Evolutionary conservation across 2,329 filamentous ascomycete species (phyloP), one percentile per base, ranked within the genome.

Genomic region (Arthrobotrys pseudoclavata): DNA sequence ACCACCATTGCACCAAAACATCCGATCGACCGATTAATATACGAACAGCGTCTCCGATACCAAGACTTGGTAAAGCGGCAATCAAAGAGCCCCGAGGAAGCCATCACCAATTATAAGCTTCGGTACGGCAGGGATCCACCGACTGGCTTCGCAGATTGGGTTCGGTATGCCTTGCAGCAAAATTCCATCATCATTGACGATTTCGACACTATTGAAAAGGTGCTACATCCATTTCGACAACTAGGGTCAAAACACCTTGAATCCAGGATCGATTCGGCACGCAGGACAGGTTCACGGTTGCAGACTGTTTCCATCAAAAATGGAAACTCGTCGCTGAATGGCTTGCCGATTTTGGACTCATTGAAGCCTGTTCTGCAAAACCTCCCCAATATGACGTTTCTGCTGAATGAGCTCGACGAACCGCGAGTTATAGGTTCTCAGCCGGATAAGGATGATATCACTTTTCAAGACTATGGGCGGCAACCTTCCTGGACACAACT

Each of bases 381-480:
- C 13, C 37, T 63, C n/a, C 60, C 60, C 9, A 40, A 63, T 48
- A 31, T 63, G 31, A 63, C 18, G 9, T 63, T 63, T 20, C 60
- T 63, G 9, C 20, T 63, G 34, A 63, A 63, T 31, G 60, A 63
- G 40, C 60, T 63, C n/a, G 60, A 63, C 40, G 60, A 63, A 63
- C 60, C 60, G 24, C 60, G 60, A 13, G 60, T 63, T 34, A n/a
- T 63, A 31, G 60, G 60, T 18, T 47, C 37, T 29, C 15, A 48
- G 34, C 34, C 60, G 3, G 40, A 31, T 13, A 63, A 63, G 10
- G 60, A 63, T n/a, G 40, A 47, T 47, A 63, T 63, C 40, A 48
- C 7, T 3, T 63, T 63, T 47, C 34, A 48, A 5, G 24, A 63
- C n/a, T 45, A 42, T n/a, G 40, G 60, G 13, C 60, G 60, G 10